Evolutionary conservation across 305 asterid genomes (phyloP), one percentile per base, ranked within the genome.

Genomic region (Ilex paraguariensis): DNA sequence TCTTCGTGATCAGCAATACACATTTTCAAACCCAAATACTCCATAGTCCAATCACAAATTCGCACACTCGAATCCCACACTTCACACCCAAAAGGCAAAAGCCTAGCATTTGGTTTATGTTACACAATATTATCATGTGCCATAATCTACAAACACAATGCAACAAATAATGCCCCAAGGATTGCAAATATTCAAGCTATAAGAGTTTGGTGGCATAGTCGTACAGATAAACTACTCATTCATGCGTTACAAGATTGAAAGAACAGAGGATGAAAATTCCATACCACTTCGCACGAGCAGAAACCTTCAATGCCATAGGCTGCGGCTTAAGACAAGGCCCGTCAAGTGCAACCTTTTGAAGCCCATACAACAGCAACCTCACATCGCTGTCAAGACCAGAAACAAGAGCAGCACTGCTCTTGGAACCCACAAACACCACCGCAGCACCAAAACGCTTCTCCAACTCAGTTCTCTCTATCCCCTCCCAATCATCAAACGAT

Each of bases 271-370:
- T 36, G 44, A 52, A n/a, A 11, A 21, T 21, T 21, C n/a, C 13
- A 32, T 77, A 86, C 95, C 95, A 84, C 64, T 82, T 84, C 0
- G 87, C 79, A 2, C 85, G 85, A 61, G 88, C 87, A 14, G 85
- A 76, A n/a, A 80, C 30, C 44, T 76, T 79, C 57, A 86, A 73
- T 33, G 88, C 76, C 81, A 77, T 78, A 33, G 91, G 91, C 74
- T 65, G 87, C 7, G 81, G 74, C 57, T 33, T 74, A 60, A 56
- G 60, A 53, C 85, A 86, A 64, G 84, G 79, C 49, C 88, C 95
- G 59, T 82, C 75, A 61, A 75, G 82, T 30, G 84, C 91, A 62
- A 79, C 60, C 50, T 80, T 78, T 36, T 82, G 87, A 59, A 87
- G 88, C 36, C 73, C 88, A 56, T 76, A 73, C 31, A 84, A 65